Evolutionary conservation across 2,329 filamentous ascomycete species (phyloP).

Genomic region (Penicillium concentricum): DNA sequence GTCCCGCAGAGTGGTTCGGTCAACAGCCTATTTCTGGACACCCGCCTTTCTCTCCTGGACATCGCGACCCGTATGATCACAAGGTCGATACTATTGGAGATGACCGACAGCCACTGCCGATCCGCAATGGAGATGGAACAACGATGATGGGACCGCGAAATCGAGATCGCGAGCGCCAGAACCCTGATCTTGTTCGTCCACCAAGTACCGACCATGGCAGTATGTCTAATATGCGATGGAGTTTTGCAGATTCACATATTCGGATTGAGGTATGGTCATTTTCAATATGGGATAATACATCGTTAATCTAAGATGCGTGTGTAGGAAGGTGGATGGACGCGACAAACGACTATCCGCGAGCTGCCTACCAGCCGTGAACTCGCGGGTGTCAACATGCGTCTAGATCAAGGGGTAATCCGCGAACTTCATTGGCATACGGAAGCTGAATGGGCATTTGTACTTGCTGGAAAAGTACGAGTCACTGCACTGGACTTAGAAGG

Average conservation of each 20-base stretch:
- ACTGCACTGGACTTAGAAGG: slow-evolving; percentile 73
- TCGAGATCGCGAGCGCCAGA: slow-evolving; percentile 64
- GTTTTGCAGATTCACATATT: slow-evolving; percentile 63
- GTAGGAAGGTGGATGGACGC: slow-evolving; percentile 73
- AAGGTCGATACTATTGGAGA: slow-evolving; percentile 62
- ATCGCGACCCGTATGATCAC: slow-evolving; percentile 61
- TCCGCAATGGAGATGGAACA: slow-evolving; percentile 62
- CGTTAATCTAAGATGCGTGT: background rate
- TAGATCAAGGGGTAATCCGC: slow-evolving; percentile 69
- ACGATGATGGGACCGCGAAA: slow-evolving; percentile 71
- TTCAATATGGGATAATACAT: too few species aligned
- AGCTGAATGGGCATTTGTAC: slow-evolving; percentile 74
- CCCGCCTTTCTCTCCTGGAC: slow-evolving; percentile 59
- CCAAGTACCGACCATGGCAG: slow-evolving; percentile 71
- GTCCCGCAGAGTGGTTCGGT: background rate
- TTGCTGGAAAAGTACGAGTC: slow-evolving; percentile 68
- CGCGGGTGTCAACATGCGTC: slow-evolving; percentile 75
- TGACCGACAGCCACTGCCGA: slow-evolving; percentile 64
- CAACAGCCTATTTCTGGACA: background rate
- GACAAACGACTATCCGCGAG: slow-evolving; percentile 57
- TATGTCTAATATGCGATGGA: slow-evolving; percentile 71
- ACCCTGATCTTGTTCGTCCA: slow-evolving; percentile 69
- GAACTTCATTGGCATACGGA: slow-evolving; percentile 82
- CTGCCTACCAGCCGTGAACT: slow-evolving; percentile 57
- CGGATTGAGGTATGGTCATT: slow-evolving; percentile 57